Evolutionary conservation across 768 basidiomycete species (phyloP).

Genomic region (Naganishia randhawae): DNA sequence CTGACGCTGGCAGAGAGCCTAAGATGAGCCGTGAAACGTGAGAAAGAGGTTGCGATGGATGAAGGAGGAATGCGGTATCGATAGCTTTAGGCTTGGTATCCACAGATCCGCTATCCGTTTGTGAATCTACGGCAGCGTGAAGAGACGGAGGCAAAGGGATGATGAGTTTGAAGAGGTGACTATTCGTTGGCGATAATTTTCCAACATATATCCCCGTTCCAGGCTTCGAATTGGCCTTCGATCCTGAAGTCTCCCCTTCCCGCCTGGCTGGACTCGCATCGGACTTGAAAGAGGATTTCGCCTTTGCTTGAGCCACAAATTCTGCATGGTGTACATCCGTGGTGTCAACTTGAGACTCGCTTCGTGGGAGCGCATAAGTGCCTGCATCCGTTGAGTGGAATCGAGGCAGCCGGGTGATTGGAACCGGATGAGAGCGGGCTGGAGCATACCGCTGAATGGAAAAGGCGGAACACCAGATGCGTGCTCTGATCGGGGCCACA

Average conservation of each 20-base stretch:
- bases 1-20: conserved; percentile 46
- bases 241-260: not conserved
- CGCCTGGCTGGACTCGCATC: conserved; percentile 4
- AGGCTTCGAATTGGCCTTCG: not conserved
- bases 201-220: conserved; percentile 50
- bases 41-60: conserved; percentile 66
- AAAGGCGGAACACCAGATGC: not conserved
- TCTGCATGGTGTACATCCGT: conserved; percentile 27
- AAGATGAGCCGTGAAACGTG: conserved; percentile 62
- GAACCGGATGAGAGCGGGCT: conserved; percentile 3
- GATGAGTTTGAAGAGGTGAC: conserved; percentile 66
- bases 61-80: conserved; percentile 59
- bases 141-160: conserved; percentile 54
- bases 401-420: not conserved
- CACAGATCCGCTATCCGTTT: not conserved
- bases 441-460: not conserved
- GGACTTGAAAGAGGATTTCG: conserved; percentile 11
- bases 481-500: not conserved
- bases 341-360: conserved; percentile 1
- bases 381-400: not conserved
- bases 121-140: not conserved
- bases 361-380: not conserved
- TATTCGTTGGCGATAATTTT: conserved; percentile 62
- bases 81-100: conserved; percentile 36
- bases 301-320: conserved; percentile 21